A percentile compares a stretch with the other conserved stretches of the same genome.
Evolutionary conservation across 441 rosid species (phyloP).

Genomic region (Mallotus repandus): DNA sequence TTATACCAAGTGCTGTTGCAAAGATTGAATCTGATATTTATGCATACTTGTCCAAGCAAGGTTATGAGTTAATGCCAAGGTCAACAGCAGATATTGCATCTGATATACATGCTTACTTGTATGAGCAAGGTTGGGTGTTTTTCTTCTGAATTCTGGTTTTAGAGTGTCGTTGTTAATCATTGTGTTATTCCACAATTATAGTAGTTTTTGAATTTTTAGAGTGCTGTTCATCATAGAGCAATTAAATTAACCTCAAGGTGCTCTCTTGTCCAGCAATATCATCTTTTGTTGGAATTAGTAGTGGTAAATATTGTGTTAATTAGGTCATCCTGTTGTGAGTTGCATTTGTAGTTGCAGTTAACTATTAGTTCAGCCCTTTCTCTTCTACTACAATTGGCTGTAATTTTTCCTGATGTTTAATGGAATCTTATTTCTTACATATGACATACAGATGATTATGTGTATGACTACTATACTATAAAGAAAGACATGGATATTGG

Average conservation of each 20-base stretch:
- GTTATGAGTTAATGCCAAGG: constrained; percentile 51
- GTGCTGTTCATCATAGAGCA: not conserved
- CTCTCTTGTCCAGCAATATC: not conserved
- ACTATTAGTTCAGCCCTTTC: not conserved
- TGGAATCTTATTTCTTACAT: not conserved
- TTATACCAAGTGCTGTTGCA: constrained; percentile 66
- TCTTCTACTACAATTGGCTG: not conserved
- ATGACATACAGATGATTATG: constrained; percentile 44
- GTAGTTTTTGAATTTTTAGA: not conserved
- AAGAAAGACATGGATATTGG: constrained; percentile 45
- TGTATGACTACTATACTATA: constrained; percentile 73
- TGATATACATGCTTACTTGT: constrained; percentile 33
- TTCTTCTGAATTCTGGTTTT: not conserved
- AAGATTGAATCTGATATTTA: constrained; percentile 64
- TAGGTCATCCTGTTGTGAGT: not conserved
- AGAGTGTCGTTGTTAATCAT: not conserved
- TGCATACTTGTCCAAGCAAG: constrained; percentile 26
- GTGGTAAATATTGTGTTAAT: not conserved
- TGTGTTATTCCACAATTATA: not conserved
- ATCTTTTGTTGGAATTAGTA: not conserved
- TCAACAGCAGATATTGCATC: constrained; percentile 73
- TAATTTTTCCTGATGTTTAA: constrained; percentile 9
- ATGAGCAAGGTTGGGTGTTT: constrained; percentile 36
- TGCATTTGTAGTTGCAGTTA: not conserved
- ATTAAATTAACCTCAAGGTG: not conserved